Evolutionary conservation across 306 rosid species (phyloP).

Genomic region (Corylus avellana): DNA sequence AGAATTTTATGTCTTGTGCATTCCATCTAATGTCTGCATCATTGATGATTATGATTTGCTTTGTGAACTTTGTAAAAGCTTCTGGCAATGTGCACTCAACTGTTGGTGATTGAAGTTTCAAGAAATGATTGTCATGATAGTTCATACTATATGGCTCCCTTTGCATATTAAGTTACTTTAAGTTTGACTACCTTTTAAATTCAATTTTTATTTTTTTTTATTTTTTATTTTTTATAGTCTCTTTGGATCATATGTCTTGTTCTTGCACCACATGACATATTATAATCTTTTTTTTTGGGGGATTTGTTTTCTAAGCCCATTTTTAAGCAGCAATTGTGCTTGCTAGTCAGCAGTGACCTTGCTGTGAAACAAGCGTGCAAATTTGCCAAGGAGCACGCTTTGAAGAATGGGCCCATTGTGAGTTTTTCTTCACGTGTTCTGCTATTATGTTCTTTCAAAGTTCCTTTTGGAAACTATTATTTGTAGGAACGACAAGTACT

Average conservation of each 20-base stretch:
- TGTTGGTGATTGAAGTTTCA: too few species aligned
- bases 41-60: neutral
- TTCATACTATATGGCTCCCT: neutral
- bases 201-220: neutral
- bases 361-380: too few species aligned
- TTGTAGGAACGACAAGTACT: too few species aligned
- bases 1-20: neutral
- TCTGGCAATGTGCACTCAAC: too few species aligned
- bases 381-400: too few species aligned
- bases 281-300: neutral
- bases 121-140: too few species aligned
- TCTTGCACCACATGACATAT: too few species aligned
- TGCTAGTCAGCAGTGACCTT: neutral
- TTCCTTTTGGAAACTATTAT: too few species aligned
- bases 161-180: constrained; percentile 1
- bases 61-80: neutral
- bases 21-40: neutral
- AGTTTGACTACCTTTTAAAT: neutral
- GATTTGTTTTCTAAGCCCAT: neutral
- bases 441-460: too few species aligned
- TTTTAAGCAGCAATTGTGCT: neutral
- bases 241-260: neutral
- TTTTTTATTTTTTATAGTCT: too few species aligned
- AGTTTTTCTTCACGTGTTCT: too few species aligned
- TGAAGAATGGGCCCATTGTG: too few species aligned